These are phyloP conservation scores for Nothopassalora personata DNA, from an alignment of 2,329 filamentous ascomycete genomes.

Conservation along the genomic window DNA sequence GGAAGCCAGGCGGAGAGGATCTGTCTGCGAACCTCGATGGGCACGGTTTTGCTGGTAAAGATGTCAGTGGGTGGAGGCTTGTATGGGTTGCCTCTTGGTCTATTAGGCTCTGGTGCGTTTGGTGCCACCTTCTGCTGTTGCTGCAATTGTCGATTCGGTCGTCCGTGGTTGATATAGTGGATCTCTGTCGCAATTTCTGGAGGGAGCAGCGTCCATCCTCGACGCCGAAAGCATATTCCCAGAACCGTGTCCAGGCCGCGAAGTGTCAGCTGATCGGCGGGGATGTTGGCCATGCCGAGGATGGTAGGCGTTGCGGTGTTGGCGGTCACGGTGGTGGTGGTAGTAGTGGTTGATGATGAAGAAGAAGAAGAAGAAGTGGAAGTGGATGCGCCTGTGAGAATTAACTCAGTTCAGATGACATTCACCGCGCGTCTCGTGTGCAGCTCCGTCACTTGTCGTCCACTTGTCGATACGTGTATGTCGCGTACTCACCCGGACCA, in stretches of 20 bases:
- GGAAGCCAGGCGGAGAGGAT: slow-evolving; percentile 19
- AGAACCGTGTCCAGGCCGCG: neutral
- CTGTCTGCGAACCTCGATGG: slow-evolving; percentile 19
- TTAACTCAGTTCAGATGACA: neutral
- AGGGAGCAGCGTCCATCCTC: neutral
- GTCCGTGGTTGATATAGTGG: neutral
- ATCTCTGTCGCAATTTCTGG: neutral
- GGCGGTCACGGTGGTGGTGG: neutral
- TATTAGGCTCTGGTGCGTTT: neutral
- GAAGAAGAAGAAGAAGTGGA: neutral
- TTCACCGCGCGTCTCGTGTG: neutral
- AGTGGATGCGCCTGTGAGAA: neutral
- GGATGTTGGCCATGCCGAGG: neutral
- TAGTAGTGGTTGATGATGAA: neutral
- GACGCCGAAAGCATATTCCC: neutral
- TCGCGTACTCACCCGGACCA: neutral
- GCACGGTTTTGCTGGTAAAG: slow-evolving; percentile 5
- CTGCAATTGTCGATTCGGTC: neutral
- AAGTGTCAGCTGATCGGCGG: neutral
- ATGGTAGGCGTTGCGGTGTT: neutral
- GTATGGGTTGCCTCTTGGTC: neutral
- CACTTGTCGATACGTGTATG: neutral
- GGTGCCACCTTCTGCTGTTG: no score
- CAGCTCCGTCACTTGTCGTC: neutral
- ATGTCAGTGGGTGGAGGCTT: neutral